phyloP scores from a whole-genome alignment of 1,139 yeast species.

The Suhomyces kunorum region DNA sequence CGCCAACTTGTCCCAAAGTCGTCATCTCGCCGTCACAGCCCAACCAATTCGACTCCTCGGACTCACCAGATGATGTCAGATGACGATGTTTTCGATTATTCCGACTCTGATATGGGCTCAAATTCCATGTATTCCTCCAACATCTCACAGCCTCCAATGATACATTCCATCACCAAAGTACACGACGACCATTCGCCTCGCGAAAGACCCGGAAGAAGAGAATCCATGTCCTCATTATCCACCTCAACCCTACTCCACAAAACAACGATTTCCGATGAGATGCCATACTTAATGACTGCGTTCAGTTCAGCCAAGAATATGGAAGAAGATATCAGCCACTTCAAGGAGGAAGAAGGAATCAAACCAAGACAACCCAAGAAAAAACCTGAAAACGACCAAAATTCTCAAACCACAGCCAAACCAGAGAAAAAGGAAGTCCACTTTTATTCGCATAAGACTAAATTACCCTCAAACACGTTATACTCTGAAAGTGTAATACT shows the following conservation, averaged over 20 bases:
- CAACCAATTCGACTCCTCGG: slow-evolving; percentile 14
- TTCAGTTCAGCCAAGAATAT: slow-evolving; percentile 54
- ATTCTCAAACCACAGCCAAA: slow-evolving; percentile 6
- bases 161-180: slow-evolving; percentile 43
- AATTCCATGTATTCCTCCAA: slow-evolving; percentile 32
- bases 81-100: slow-evolving; percentile 26
- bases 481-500: slow-evolving; percentile 39
- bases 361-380: slow-evolving; percentile 6
- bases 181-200: slow-evolving; percentile 9
- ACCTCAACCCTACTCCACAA: slow-evolving; percentile 38
- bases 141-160: slow-evolving; percentile 35
- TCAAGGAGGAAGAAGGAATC: slow-evolving; percentile 25
- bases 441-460: slow-evolving; percentile 28
- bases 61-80: slow-evolving; percentile 11
- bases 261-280: slow-evolving; percentile 53
- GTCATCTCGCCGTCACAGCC: slow-evolving; percentile 9
- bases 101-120: slow-evolving; percentile 34
- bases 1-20: background rate
- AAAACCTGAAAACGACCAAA: slow-evolving; percentile 5
- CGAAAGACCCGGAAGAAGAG: slow-evolving; percentile 22
- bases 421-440: slow-evolving; percentile 17
- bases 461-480: slow-evolving; percentile 37
- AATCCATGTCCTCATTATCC: slow-evolving; percentile 32
- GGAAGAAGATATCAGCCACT: slow-evolving; percentile 50
- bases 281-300: slow-evolving; percentile 60